Conservation (phyloP, 371 early-diverging fungal genomes). For the Saksenaea oblongispora region DNA sequence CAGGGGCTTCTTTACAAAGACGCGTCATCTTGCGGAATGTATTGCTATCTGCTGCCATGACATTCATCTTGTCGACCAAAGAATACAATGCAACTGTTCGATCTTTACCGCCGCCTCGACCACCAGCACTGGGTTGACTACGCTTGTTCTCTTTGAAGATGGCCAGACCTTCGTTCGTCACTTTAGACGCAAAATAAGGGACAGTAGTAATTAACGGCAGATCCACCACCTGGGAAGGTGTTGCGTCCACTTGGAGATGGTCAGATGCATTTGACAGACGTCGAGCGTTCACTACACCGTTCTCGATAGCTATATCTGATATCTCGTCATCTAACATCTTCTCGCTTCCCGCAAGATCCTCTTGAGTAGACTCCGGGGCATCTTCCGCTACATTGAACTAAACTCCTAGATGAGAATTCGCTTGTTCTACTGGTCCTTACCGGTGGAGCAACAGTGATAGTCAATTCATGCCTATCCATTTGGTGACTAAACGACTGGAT, state of each 20-base stretch:
- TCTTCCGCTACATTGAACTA: not conserved
- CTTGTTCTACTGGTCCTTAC: slow-evolving; percentile 3
- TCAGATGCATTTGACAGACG: not conserved
- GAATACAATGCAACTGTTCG: slow-evolving; percentile 29
- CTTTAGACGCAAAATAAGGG: slow-evolving; percentile 17
- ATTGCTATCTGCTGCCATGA: slow-evolving; percentile 16
- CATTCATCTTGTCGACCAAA: slow-evolving; percentile 38
- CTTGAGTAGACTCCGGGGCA: not conserved
- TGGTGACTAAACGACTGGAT: slow-evolving; percentile 1
- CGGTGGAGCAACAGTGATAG: slow-evolving; percentile 10
- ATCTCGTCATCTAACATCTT: not conserved
- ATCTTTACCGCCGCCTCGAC: slow-evolving; percentile 27
- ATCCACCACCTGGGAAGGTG: not conserved
- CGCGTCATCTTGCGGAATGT: slow-evolving; percentile 41
- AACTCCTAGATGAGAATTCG: not conserved
- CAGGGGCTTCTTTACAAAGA: slow-evolving; percentile 39
- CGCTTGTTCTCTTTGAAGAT: slow-evolving; percentile 20
- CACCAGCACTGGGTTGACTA: slow-evolving; percentile 10
- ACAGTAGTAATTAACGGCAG: not conserved
- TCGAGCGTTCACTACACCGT: not conserved
- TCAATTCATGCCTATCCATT: slow-evolving; percentile 3
- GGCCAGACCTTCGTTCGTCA: slow-evolving; percentile 3
- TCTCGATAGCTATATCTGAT: not conserved
- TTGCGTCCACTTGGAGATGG: not conserved
- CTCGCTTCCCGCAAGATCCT: not conserved